Conservation (phyloP, 495 filamentous ascomycete genomes). For the Entonaema liquescens region DNA sequence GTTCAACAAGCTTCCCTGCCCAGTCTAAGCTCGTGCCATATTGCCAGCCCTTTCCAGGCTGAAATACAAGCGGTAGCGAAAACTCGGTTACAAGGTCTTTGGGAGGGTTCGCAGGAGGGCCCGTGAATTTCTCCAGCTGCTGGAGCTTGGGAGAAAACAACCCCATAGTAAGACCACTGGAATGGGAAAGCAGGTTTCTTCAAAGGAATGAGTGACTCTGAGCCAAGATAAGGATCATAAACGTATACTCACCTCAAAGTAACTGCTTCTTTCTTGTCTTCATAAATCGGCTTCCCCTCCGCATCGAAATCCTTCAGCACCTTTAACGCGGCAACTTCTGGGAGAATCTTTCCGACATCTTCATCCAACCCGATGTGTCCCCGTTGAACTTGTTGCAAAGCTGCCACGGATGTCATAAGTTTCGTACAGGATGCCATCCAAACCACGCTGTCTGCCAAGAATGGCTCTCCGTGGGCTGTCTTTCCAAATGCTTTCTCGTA, state of each 20-base stretch:
- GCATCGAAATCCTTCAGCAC: conserved; percentile 38
- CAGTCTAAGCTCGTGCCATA: conserved; percentile 48
- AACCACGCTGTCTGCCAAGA: conserved; percentile 39
- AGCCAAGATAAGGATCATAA: background rate
- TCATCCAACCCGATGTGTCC: conserved; percentile 44
- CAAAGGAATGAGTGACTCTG: conserved; percentile 34
- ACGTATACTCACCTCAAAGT: conserved; percentile 35
- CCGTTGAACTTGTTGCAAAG: conserved; percentile 48
- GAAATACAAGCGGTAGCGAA: conserved; percentile 46
- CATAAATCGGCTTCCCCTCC: conserved; percentile 32
- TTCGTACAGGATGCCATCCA: conserved; percentile 49
- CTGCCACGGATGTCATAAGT: conserved; percentile 46
- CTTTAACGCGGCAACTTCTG: conserved; percentile 39
- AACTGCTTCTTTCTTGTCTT: conserved; percentile 34
- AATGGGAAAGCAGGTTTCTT: conserved; percentile 38
- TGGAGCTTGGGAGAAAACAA: conserved; percentile 28
- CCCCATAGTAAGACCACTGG: conserved; percentile 33
- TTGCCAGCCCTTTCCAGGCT: conserved; percentile 47
- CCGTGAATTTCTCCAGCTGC: conserved; percentile 32
- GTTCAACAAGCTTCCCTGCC: conserved; percentile 47
- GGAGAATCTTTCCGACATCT: conserved; percentile 43
- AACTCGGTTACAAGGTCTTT: conserved; percentile 45
- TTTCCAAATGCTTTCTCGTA: conserved; percentile 38
- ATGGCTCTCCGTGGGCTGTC: conserved; percentile 23
- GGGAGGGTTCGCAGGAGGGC: conserved; percentile 27